phyloP scores from a whole-genome alignment of 176 grass and related monocot genomes.

The Miscanthus lutarioriparius region DNA sequence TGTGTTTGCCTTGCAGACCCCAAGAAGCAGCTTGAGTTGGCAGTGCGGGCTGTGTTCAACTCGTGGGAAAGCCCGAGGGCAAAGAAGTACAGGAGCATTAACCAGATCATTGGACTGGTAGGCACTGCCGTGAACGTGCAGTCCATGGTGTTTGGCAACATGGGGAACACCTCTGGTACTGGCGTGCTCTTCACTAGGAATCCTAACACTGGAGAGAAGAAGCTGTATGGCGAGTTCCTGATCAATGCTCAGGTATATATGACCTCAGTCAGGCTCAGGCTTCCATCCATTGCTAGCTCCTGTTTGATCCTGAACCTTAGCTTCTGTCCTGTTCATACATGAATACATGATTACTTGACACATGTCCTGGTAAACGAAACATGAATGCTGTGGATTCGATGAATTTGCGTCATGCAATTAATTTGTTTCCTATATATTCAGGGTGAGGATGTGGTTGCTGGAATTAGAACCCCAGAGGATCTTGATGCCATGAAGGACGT shows the following conservation, averaged over 20 bases:
- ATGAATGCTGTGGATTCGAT: neutral
- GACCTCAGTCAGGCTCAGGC: neutral
- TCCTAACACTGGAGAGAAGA: conserved; percentile 94
- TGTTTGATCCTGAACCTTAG: too few species aligned
- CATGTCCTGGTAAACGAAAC: neutral
- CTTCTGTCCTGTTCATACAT: neutral
- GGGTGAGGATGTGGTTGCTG: conserved; percentile 98
- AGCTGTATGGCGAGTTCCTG: conserved; percentile 96
- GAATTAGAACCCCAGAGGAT: conserved; percentile 91
- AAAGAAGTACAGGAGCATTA: conserved; percentile 91
- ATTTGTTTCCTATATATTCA: conserved; percentile 28
- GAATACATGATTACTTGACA: neutral
- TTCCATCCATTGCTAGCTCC: neutral
- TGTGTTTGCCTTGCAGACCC: conserved; percentile 57
- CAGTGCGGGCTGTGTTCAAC: conserved; percentile 78
- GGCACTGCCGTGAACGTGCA: conserved; percentile 97
- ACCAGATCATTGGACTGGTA: conserved; percentile 75
- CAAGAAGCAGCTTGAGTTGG: conserved; percentile 68
- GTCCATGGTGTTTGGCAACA: conserved; percentile 98
- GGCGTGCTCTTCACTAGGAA: conserved; percentile 98
- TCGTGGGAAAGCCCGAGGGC: conserved; percentile 96
- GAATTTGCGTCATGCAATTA: neutral
- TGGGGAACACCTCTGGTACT: conserved; percentile 90
- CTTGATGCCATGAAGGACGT: conserved; percentile 72
- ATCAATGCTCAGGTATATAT: conserved; percentile 78